Evolutionary conservation across 768 basidiomycete genomes (phyloP).

Genomic region (Termitomyces sp.): DNA sequence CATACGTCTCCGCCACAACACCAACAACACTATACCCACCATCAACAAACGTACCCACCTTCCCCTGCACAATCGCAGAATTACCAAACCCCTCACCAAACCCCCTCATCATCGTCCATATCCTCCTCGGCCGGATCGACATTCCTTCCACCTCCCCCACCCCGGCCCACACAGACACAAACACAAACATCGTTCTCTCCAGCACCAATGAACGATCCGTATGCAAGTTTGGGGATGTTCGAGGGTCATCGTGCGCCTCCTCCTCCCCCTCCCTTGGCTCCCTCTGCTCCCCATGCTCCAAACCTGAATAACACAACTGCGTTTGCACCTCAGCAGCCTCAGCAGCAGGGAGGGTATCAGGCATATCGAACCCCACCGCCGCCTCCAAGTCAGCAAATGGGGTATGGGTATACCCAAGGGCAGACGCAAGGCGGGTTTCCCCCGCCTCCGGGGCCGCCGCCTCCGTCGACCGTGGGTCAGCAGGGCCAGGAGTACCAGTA

Average conservation of each 20-base stretch:
- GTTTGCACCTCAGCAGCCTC: constrained; percentile 4
- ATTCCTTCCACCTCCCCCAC: neutral
- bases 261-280: neutral
- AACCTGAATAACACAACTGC: neutral
- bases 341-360: neutral
- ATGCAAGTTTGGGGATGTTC: constrained; percentile 31
- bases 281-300: neutral
- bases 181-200: neutral
- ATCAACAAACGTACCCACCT: neutral
- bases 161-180: constrained; percentile 19
- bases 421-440: neutral
- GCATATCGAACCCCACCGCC: neutral
- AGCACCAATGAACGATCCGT: constrained; percentile 23
- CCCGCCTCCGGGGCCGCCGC: neutral
- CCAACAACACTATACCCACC: constrained; percentile 10
- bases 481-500: neutral
- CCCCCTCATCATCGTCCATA: constrained; percentile 17
- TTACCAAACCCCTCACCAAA: constrained; percentile 5
- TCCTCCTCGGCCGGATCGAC: neutral
- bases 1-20: constrained; percentile 13
- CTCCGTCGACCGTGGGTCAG: neutral
- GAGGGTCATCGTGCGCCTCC: constrained; percentile 7
- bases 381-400: neutral
- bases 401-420: neutral
- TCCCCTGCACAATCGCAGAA: neutral